Base-by-base conservation (phyloP, 1,284 basidiomycete species). In the Cutaneotrichosporon sp. region DNA sequence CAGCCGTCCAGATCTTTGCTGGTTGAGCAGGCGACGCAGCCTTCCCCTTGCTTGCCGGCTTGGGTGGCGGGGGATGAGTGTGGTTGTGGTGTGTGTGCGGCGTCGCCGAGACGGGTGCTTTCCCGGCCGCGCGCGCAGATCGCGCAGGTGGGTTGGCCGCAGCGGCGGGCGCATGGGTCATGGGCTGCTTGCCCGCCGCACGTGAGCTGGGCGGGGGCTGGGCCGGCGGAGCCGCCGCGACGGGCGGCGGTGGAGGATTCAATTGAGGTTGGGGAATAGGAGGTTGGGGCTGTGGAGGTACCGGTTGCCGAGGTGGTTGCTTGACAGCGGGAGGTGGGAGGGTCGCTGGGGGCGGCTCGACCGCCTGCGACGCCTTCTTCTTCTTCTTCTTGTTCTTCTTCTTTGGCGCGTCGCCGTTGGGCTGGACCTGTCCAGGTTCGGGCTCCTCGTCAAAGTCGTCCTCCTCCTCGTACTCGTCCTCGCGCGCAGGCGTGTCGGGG, bases 1-100 rank as follows among this genome's bases (percentile, higher is more conserved):
- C 91, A 66, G 91, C 94, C 74, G 89, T 91, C 89, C 93, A 93
- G 73, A 93, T 86, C 69, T 85, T 82, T 67, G 84, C 82, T 13
- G 81, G 76, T 59, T 67, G 67, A 14, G 68, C 52, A 10, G 65
- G 70, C 2, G 72, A 71, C 4, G 73, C 69, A 2, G 76, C 72
- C 67, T 79, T 79, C 60, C 74, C 74, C 63, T 77, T 78, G 50
- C 64, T 58, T 30, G 71, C 62, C 47, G 73, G 72, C 70, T 74
- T 77, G 58, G 71, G 68, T 26, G 83, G 82, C 79, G 83, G 83
- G 11, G 75, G 75, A 63, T 77, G 79, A 47, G 70, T 72, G 65
- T 79, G 76, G 56, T 80, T 88, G 87, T 66, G 85, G 77, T 76
- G 84, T 75, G 77, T 87, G 85, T 69, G 88, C 85, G 57, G 89